A percentile compares a stretch with the other conserved stretches of the same genome.
phyloP scores from a whole-genome alignment of 768 basidiomycete genomes.

The Suillus americanus region DNA sequence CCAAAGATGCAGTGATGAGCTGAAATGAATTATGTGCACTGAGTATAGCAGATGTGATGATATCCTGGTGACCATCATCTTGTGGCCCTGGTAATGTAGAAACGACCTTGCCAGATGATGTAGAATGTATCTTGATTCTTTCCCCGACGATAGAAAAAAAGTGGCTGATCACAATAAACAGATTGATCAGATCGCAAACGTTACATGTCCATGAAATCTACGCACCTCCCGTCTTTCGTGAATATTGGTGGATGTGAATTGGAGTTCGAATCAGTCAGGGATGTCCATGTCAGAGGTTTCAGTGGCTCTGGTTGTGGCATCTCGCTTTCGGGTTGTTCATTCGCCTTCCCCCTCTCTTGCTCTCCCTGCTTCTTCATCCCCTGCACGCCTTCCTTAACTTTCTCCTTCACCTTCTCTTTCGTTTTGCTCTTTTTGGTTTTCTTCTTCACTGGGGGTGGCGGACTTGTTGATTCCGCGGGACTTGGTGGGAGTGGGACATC shows the following conservation, averaged over 20 bases:
- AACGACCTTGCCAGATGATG: constrained; percentile 71
- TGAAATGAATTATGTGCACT: constrained; percentile 89
- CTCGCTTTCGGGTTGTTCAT: constrained; percentile 18
- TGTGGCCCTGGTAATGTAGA: constrained; percentile 71
- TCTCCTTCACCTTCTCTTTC: constrained; percentile 43
- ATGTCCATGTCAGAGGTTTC: constrained; percentile 62
- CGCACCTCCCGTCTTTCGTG: constrained; percentile 85
- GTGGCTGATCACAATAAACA: constrained; percentile 50
- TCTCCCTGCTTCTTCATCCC: constrained; percentile 16
- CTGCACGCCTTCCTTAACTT: constrained; percentile 17
- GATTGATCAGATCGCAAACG: constrained; percentile 10
- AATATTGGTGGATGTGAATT: constrained; percentile 73
- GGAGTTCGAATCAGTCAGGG: constrained; percentile 66
- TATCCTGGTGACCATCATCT: constrained; percentile 40
- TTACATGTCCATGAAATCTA: constrained; percentile 11
- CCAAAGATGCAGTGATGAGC: constrained; percentile 79
- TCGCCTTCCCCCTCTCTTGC: constrained; percentile 3
- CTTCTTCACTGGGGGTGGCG: constrained; percentile 22
- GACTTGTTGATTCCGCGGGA: constrained; percentile 18
- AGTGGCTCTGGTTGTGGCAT: constrained; percentile 16
- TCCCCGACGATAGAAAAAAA: constrained; percentile 87
- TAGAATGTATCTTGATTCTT: constrained; percentile 84
- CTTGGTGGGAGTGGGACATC: constrained; percentile 34
- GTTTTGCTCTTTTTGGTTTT: constrained; percentile 41
- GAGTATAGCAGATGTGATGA: constrained; percentile 72